These are phyloP conservation scores for Coniochaeta pulveracea DNA, from an alignment of 2,329 filamentous ascomycete genomes.

Conservation along the genomic window DNA sequence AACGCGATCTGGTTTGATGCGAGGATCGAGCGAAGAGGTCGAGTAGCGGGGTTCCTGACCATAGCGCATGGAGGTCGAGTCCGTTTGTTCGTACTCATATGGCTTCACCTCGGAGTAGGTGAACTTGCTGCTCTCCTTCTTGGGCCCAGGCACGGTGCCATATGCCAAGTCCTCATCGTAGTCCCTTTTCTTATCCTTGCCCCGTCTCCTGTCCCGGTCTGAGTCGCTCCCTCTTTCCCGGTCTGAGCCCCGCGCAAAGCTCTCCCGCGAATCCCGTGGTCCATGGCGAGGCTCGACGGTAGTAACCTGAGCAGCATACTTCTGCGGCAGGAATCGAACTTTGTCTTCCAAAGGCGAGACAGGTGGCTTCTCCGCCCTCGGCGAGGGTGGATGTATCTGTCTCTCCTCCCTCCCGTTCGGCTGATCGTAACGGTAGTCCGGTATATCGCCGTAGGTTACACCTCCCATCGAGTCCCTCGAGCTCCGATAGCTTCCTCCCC, in stretches of 20 bases:
- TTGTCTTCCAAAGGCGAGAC: conserved; percentile 22
- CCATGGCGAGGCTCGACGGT: conserved; percentile 12
- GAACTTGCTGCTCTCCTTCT: conserved; percentile 7
- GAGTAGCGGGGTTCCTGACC: conserved; percentile 12
- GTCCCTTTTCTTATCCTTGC: conserved; percentile 9
- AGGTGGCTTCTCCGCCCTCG: conserved; percentile 12
- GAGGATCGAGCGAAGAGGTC: conserved; percentile 8
- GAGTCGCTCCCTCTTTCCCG: conserved; percentile 15
- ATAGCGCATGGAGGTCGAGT: conserved; percentile 19
- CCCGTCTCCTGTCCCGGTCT: conserved; percentile 9
- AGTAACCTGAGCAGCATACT: conserved; percentile 29
- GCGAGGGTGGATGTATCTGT: conserved; percentile 14
- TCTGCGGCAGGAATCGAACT: conserved; percentile 34
- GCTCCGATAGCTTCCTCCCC: conserved; percentile 21
- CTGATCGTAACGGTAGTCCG: conserved; percentile 8
- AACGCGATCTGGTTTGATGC: conserved; percentile 7
- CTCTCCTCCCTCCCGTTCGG: conserved; percentile 16
- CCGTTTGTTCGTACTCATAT: conserved; percentile 26
- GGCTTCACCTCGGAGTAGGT: conserved; percentile 21
- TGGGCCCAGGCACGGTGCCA: conserved; percentile 20
- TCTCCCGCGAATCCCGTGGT: conserved; percentile 10
- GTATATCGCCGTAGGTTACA: conserved; percentile 12
- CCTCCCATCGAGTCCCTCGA: conserved; percentile 22
- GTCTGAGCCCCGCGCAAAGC: conserved; percentile 12
- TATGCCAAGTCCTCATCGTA: conserved; percentile 37